Evolutionary conservation across 306 rosid genomes (phyloP), one percentile per base, ranked within the genome.

Genomic region (Quillaja saponaria): DNA sequence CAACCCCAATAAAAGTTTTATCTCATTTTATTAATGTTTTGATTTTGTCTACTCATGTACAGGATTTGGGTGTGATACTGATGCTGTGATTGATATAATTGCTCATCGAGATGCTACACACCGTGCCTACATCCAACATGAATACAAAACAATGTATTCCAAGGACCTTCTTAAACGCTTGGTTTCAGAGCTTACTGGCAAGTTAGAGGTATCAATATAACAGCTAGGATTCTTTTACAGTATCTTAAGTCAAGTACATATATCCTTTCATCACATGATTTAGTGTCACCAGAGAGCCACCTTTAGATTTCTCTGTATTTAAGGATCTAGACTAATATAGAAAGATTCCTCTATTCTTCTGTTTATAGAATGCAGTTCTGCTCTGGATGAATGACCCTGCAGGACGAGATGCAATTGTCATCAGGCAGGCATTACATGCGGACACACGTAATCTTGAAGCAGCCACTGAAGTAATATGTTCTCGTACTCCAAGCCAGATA

Each of bases 351-450:
- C 11, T 60, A 20, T 49, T 33, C 55, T 48, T 55, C 35, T 54
- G 1, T 15, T 67, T 64, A 10, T 38, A 90, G 95, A 81, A 44
- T 58, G 94, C 95, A 10, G 63, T 90, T 54, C 49, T 83, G 39
- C 88, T 85, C 28, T 91, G 97, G 97, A 71, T 91, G 67, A 76
- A 86, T 55, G 96, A 87, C 73, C 91, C 96, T 14, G 84, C 85
- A 0, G 82, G 77, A n/a, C 81, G 96, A 1, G 97, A 90, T 60
- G 96, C 91, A 3, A 25, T 66, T 0, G 61, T 83, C 35, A 55
- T 87, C 47, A 68, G 38, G 75, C 69, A 81, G 66, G 76, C 84
- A 19, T 63, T 78, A 34, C 49, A 41, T 41, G 47, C 13, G 14
- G 42, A n/a, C n/a, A n/a, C 34, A 6, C 19, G 31, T 16, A 72